A percentile compares a stretch with the other conserved stretches of the same genome.
Evolutionary conservation across 805 yeast species (phyloP).

Genomic region (Babjeviella inositovora): DNA sequence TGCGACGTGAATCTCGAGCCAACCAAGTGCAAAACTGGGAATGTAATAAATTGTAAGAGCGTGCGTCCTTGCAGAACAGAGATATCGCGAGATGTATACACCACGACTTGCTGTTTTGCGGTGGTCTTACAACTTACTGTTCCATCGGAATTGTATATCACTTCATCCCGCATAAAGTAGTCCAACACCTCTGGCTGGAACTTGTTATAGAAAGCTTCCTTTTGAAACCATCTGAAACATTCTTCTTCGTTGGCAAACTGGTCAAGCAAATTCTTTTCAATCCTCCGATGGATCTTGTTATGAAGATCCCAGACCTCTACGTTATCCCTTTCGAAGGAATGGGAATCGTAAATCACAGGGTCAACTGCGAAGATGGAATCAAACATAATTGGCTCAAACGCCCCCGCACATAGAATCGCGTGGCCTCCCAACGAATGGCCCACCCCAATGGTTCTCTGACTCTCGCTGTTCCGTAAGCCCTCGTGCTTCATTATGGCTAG

Average conservation of each 20-base stretch:
- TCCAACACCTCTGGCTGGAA: conserved; percentile 25
- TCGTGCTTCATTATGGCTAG: conserved; percentile 24
- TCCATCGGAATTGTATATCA: conserved; percentile 13
- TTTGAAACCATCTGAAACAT: conserved; percentile 20
- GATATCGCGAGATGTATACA: conserved; percentile 24
- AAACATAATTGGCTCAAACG: conserved; percentile 32
- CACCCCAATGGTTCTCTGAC: conserved; percentile 26
- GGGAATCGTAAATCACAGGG: conserved; percentile 31
- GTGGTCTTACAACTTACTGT: conserved; percentile 20
- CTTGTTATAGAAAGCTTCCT: conserved; percentile 23
- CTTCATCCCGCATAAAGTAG: conserved; percentile 27
- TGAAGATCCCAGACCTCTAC: too few relatives aligned
- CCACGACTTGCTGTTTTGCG: conserved; percentile 25
- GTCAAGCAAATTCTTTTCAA: too few relatives aligned
- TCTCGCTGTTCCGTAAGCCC: too few relatives aligned
- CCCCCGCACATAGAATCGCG: conserved; percentile 27
- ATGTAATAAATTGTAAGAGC: conserved; percentile 15
- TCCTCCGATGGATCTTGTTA: too few relatives aligned
- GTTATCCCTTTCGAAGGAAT: too few relatives aligned
- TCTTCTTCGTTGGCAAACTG: conserved; percentile 27
- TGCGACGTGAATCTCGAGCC: conserved; percentile 44
- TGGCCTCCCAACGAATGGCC: conserved; percentile 76
- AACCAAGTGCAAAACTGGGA: conserved; percentile 30
- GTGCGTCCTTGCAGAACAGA: conserved; percentile 16
- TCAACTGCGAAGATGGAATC: conserved; percentile 41